Percentiles rank a stretch among this genome's conserved stretches.
These are phyloP conservation scores for Xylariaceae sp. DNA, from an alignment of 2,329 filamentous ascomycete species.

Conservation along the genomic window DNA sequence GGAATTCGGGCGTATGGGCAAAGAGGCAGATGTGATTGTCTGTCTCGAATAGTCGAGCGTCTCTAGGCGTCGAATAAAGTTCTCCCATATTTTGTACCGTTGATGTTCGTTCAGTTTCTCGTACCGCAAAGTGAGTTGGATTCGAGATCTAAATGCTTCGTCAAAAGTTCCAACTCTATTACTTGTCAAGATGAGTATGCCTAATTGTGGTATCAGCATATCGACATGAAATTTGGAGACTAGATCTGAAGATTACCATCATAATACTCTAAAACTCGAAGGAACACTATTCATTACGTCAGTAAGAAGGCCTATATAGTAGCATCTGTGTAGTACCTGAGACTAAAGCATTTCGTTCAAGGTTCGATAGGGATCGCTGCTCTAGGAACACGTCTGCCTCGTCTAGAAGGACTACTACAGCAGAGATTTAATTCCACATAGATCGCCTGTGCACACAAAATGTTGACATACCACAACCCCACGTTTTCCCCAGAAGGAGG, in stretches of 20 bases:
- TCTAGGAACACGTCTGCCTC: no score
- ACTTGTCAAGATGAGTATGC: no score
- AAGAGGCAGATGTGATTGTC: not conserved
- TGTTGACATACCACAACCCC: not conserved
- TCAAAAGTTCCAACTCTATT: constrained; percentile 8
- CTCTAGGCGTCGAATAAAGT: constrained; percentile 9
- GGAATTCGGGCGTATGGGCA: not conserved
- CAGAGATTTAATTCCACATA: no score
- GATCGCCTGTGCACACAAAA: no score
- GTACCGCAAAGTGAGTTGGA: constrained; percentile 5
- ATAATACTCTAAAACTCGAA: constrained; percentile 12
- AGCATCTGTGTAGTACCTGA: not conserved
- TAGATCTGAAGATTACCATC: constrained; percentile 3
- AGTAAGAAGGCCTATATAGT: not conserved
- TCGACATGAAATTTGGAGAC: no score
- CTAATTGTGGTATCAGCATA: no score
- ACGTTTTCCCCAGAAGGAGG: not conserved
- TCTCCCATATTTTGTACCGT: constrained; percentile 12
- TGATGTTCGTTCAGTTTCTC: constrained; percentile 6
- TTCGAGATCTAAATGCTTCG: constrained; percentile 8
- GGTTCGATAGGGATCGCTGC: not conserved
- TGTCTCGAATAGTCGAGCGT: not conserved
- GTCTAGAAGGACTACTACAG: no score
- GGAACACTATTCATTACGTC: not conserved
- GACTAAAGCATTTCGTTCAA: not conserved